Evolutionary conservation across 345 rosid species (phyloP), one percentile per base, ranked within the genome.

Genomic region (Camelina neglecta): DNA sequence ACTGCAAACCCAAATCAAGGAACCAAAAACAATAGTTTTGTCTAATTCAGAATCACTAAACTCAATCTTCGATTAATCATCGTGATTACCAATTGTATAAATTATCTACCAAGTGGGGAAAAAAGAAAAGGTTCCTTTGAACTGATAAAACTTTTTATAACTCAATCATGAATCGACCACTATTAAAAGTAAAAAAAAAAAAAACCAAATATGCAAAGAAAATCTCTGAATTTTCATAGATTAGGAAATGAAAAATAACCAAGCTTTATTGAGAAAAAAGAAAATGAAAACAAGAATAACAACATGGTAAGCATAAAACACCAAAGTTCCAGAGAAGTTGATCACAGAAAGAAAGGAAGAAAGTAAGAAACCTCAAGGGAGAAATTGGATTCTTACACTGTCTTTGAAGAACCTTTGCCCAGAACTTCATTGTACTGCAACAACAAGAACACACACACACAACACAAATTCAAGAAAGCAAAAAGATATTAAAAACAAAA

Each of bases 351-450:
- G 57, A n/a, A 18, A 65, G 6, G 7, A 26, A 26, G 3, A 26
- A 26, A 26, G 29, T 10, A 23, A 23, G 12, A 36, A 61, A 33
- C 24, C 4, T 6, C 1, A 60, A 71, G n/a, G 39, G 31, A 76
- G 62, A 81, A 44, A 18, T 36, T 35, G 23, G 81, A 84, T 74
- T 49, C 88, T 73, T 89, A 95, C 99, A 95, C 99, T 12, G 80
- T 95, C 87, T 95, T 95, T 59, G 97, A 92, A 88, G 99, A 94
- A 75, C 99, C 99, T 84, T 86, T 92, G 47, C 99, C 99, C 38
- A 95, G 90, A 72, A 95, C 83, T 78, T 95, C 99, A 82, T 82
- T 80, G 79, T 92, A 95, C 99, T 92, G 88, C 81, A 82, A 60
- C 51, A 67, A 74, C 60, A 60, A 51, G 49, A 55, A 39, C 67